Percentiles rank a stretch among this genome's conserved stretches.
These are phyloP conservation scores for Hysterium pulicare DNA, from an alignment of 2,329 filamentous ascomycete species.

Conservation along the genomic window DNA sequence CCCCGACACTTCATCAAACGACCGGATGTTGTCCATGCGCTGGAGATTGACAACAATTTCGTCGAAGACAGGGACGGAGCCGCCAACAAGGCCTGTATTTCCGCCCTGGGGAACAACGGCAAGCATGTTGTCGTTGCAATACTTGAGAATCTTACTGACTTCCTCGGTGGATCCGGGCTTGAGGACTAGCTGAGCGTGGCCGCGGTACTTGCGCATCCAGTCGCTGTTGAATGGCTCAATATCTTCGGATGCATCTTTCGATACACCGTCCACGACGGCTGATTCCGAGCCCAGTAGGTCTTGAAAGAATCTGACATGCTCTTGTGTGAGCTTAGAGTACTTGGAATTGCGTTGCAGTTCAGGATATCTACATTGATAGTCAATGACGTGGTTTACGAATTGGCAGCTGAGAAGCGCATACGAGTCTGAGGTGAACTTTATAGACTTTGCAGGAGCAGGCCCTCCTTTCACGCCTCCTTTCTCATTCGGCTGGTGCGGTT, in stretches of 20 bases:
- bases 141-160: conserved; percentile 84
- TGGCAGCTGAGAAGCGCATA: conserved; percentile 40
- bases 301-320: conserved; percentile 82
- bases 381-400: conserved; percentile 5
- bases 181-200: conserved; percentile 81
- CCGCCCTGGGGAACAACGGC: conserved; percentile 96
- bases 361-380: conserved; percentile 58
- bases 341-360: conserved; percentile 73
- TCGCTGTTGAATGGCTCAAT: conserved; percentile 91
- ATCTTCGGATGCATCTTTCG: conserved; percentile 69
- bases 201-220: conserved; percentile 99
- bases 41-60: conserved; percentile 92
- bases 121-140: conserved; percentile 90
- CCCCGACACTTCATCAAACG: conserved; percentile 90
- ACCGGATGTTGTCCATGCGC: conserved; percentile 86
- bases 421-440: conserved; percentile 80
- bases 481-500: conserved; percentile 38
- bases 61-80: conserved; percentile 94
- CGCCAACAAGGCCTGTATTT: conserved; percentile 93
- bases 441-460: conserved; percentile 40
- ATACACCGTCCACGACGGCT: conserved; percentile 81
- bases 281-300: conserved; percentile 73
- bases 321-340: conserved; percentile 68
- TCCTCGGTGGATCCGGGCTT: conserved; percentile 82
- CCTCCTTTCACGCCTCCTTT: conserved; percentile 31